Evolutionary conservation across 306 rosid species (phyloP).

Genomic region (Lupinus albus): DNA sequence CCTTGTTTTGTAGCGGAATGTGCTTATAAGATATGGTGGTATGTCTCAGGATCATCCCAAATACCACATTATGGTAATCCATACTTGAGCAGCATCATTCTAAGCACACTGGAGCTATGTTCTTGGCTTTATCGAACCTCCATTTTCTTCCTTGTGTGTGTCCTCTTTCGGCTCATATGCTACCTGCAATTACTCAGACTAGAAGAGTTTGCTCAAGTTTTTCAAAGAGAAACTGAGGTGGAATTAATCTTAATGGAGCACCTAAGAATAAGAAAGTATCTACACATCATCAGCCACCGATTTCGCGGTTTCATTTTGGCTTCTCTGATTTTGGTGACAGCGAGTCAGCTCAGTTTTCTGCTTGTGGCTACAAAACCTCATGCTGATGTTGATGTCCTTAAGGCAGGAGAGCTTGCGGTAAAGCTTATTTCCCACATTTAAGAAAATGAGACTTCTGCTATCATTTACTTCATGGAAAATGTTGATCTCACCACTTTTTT

Average conservation of each 20-base stretch:
- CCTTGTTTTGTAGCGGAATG: conserved; percentile 62
- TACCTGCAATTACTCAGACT: conserved; percentile 69
- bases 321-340: conserved; percentile 73
- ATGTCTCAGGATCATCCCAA: conserved; percentile 59
- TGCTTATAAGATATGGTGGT: conserved; percentile 94
- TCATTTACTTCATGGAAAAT: too few relatives aligned
- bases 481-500: too few relatives aligned
- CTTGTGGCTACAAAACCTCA: conserved; percentile 54
- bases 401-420: conserved; percentile 89
- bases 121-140: conserved; percentile 88
- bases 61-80: conserved; percentile 69
- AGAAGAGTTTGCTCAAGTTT: conserved; percentile 66
- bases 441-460: conserved; percentile 1
- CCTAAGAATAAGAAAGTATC: conserved; percentile 60
- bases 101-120: conserved; percentile 65
- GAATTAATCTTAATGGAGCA: conserved; percentile 70
- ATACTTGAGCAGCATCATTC: conserved; percentile 53
- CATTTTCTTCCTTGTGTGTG: conserved; percentile 78
- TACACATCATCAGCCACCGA: conserved; percentile 76
- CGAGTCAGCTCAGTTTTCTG: conserved; percentile 73
- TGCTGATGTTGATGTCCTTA: conserved; percentile 66
- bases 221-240: conserved; percentile 68
- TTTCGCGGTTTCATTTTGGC: conserved; percentile 68
- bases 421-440: conserved; percentile 19
- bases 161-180: conserved; percentile 74